A percentile compares a stretch with the other conserved stretches of the same genome.
These are phyloP conservation scores for Phytophthora sojae DNA, from an alignment of 352 stramenopile species.

Conservation along the genomic window DNA sequence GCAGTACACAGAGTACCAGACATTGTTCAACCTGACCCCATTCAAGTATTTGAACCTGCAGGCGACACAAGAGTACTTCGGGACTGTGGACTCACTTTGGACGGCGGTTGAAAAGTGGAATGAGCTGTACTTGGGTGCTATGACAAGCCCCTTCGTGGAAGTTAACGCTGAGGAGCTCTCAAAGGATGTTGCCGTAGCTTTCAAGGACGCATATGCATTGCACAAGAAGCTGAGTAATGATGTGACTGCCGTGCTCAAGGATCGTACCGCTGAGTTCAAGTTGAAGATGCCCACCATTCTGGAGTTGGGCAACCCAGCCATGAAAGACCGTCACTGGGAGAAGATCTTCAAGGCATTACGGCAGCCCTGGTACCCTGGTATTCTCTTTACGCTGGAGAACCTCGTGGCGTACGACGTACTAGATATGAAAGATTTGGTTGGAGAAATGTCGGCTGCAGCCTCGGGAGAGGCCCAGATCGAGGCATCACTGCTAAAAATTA, in stretches of 20 bases:
- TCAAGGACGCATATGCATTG: conserved; percentile 90
- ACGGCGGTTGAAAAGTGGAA: conserved; percentile 89
- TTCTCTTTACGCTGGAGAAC: conserved; percentile 91
- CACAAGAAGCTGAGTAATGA: conserved; percentile 94
- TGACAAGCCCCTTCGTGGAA: conserved; percentile 88
- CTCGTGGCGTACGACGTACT: conserved; percentile 89
- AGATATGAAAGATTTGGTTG: conserved; percentile 89
- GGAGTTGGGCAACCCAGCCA: conserved; percentile 90
- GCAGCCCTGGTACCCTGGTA: conserved; percentile 90
- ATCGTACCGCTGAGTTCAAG: conserved; percentile 91
- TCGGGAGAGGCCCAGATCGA: conserved; percentile 93
- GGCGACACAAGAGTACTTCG: conserved; percentile 88
- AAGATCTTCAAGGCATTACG: conserved; percentile 93
- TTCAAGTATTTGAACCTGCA: conserved; percentile 93
- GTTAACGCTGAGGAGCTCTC: conserved; percentile 90
- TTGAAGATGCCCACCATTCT: conserved; percentile 92
- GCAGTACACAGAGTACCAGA: conserved; percentile 94
- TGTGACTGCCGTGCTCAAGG: conserved; percentile 88
- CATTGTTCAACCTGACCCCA: conserved; percentile 89
- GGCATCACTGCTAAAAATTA: conserved; percentile 89
- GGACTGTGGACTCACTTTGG: conserved; percentile 89
- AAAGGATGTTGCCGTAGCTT: conserved; percentile 86
- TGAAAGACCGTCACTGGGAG: conserved; percentile 96
- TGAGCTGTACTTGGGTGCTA: conserved; percentile 71
- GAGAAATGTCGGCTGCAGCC: conserved; percentile 85